Percentiles rank a stretch among this genome's conserved stretches.
Conservation (phyloP, 768 basidiomycete genomes). For the Hysterangium stoloniferum region DNA sequence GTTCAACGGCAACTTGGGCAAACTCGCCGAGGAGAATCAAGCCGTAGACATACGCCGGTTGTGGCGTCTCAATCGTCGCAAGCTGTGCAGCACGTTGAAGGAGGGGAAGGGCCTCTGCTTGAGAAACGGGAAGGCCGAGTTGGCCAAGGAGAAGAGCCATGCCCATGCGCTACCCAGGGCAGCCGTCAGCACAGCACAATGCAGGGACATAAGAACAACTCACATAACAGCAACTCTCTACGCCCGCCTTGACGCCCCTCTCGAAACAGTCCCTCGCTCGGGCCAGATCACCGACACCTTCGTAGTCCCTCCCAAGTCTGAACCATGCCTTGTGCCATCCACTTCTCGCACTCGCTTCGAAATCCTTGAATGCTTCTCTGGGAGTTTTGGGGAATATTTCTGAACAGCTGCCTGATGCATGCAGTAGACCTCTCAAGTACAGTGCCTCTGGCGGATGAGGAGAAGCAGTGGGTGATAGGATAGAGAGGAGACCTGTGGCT, state of each 20-base stretch:
- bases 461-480: constrained; percentile 34
- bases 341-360: constrained; percentile 71
- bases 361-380: constrained; percentile 80
- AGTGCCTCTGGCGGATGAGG: constrained; percentile 61
- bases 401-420: constrained; percentile 64
- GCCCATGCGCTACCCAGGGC: constrained; percentile 69
- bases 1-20: constrained; percentile 43
- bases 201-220: constrained; percentile 24
- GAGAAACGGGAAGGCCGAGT: constrained; percentile 51
- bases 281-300: constrained; percentile 66
- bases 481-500: constrained; percentile 52
- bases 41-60: constrained; percentile 86
- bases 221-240: constrained; percentile 79
- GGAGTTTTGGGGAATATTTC: constrained; percentile 58
- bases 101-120: constrained; percentile 55
- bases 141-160: constrained; percentile 92
- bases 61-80: constrained; percentile 68
- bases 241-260: constrained; percentile 63
- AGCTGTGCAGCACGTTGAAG: constrained; percentile 72
- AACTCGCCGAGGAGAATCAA: constrained; percentile 83
- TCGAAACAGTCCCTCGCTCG: constrained; percentile 85
- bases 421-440: constrained; percentile 69
- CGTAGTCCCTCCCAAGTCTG: constrained; percentile 84
- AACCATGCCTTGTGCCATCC: constrained; percentile 87
- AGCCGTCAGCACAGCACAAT: constrained; percentile 1